Base-by-base conservation (phyloP, 1,139 yeast genomes). In the Nakaseomyces sp. region DNA sequence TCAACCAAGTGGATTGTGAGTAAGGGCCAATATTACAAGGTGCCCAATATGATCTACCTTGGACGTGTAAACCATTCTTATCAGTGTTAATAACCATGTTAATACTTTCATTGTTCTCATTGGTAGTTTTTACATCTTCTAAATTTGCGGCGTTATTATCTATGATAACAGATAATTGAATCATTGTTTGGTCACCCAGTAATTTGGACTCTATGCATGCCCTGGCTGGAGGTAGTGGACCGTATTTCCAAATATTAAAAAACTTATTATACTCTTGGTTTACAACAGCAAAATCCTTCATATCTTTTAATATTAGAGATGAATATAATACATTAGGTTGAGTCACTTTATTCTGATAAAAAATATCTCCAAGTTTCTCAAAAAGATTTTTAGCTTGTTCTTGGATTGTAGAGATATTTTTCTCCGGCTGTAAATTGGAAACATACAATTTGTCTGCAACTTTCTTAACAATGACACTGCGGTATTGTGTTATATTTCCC, bases 11-110 rank as follows among this genome's bases (percentile, higher is more conserved):
- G 0, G 91, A 76, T 63, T 91, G 98, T 0, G 98, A 89, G 60
- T 91, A 91, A 0, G 98, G 98, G 0, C 98, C 98, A 45, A 91
- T 91, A 54, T 91, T 91, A 39, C 95, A 93, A 0, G 98, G 98
- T 0, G 96, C 96, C 98, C 98, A 91, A 61, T 82, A 88, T 24
- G 96, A 87, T 46, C 91, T 71, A 1, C 97, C 87, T 54, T 91
- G 87, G 4, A 91, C 86, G 58, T 91, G 97, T 19, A 91, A 68
- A 0, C 97, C 96, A 35, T 67, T 67, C 52, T 79, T 78, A 16
- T 47, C 47, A 0, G 36, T 35, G 38, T 51, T 45, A 47, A 51
- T 40, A n/a, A 17, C 6, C 20, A 32, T 32, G 49, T 53, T 28
- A 41, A 57, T 47, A 2, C 56, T 53, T 10, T 51, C 46, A 8